Evolutionary conservation across 202 grass and related monocot species (phyloP), one percentile per base, ranked within the genome.

Genomic region (Panicum virgatum): DNA sequence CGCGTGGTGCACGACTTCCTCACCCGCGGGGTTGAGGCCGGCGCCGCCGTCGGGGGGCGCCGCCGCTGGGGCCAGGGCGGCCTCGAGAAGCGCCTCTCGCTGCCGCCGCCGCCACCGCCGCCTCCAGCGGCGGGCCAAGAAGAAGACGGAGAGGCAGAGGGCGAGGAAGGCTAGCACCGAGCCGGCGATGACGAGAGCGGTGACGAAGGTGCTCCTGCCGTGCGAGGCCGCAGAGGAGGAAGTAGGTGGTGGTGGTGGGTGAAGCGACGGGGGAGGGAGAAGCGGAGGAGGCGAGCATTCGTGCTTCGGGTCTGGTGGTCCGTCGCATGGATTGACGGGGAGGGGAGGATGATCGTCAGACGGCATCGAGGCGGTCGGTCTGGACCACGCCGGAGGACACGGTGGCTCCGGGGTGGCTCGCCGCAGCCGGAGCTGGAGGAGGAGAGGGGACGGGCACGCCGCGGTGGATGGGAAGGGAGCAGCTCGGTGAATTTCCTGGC

Each of bases 1-100:
- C 69, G 72, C 85, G 63, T 88, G 88, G 85, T 93, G 91, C 45
- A 83, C 32, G 20, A 45, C 50, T 8, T 72, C 78, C 0, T 80
- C 78, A 0, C 77, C 77, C 0, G n/a, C n/a, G n/a, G n/a, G n/a
- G n/a, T 1, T 38, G 27, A 2, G 11, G 27, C 18, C 58, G 7
- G 0, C 27, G 27, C 2, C 82, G 16, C 8, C 60, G 69, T 11
- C 29, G 46, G 7, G 6, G 60, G 0, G 29, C 20, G 23, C 14
- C 2, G 2, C 30, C n/a, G 23, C 50, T 3, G 45, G 80, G 3
- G 26, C 9, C 26, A 9, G 0, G 52, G 81, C 39, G 23, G 80
- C 39, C 11, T 26, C 79, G 1, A 84, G 69, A n/a, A 80, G 86
- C 51, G 81, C 75, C 34, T 74, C 37, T 4, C 9, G 72, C 14